Base-by-base conservation (phyloP, 495 filamentous ascomycete species). In the Penicillium paradoxum region DNA sequence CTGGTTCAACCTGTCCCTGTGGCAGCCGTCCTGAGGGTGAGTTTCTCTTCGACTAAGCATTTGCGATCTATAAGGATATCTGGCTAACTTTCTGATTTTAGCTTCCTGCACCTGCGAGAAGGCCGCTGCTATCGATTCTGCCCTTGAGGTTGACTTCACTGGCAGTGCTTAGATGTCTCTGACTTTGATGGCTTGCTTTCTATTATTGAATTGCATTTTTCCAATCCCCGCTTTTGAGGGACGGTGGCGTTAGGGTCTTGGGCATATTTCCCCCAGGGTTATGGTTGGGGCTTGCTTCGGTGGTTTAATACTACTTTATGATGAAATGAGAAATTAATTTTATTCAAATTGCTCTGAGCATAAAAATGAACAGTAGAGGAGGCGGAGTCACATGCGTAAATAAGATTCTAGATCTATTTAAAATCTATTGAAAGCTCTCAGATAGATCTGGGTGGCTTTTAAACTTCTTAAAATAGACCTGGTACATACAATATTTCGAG, bases 21-120 rank as follows among this genome's bases (percentile, higher is more conserved):
- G 91, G 91, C 29, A 74, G 83, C 59, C 79, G 91, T 53, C 79
- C 86, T 34, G 75, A 80, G 56, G 78, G 84, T 89, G 71, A 69
- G 79, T 78, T 53, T 43, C 24, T 39, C 45, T 53, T 37, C 48
- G 13, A 40, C 15, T 45, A n/a, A n/a, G n/a, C n/a, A n/a, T n/a
- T n/a, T n/a, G n/a, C n/a, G n/a, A n/a, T n/a, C n/a, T n/a, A n/a
- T n/a, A n/a, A n/a, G n/a, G 46, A 22, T 18, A 5, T 17, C 38
- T 51, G n/a, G 36, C 54, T 45, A 18, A 40, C 24, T n/a, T 18
- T 24, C 8, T 3, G 11, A 0, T 27, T 17, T 39, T 41, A 89
- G 88, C 77, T 70, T 85, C 87, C 3, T 95, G 90, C 75, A 91
- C 86, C 11, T 96, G 90, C 68, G 87, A 89, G 71, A 90, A 86